Percentiles rank a stretch among this genome's conserved stretches.
Evolutionary conservation across 2,329 filamentous ascomycete species (phyloP).

Genomic region (Colletotrichum echinochloae): DNA sequence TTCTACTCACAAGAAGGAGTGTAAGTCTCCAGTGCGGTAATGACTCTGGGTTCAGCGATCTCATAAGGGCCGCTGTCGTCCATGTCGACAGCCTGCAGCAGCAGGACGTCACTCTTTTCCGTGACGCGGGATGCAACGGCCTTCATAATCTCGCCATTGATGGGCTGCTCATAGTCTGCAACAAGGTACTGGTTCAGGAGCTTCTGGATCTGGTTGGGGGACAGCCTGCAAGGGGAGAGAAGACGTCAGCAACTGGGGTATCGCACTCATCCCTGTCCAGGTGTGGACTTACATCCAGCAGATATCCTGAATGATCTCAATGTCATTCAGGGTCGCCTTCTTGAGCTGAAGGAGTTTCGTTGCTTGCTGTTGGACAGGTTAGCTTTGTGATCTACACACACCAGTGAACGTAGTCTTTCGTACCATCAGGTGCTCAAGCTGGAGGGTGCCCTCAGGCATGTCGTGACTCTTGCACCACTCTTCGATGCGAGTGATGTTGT

Average conservation of each 20-base stretch:
- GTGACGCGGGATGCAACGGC: conserved; percentile 96
- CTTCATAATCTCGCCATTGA: conserved; percentile 99
- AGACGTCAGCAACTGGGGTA: not conserved
- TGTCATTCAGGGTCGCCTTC: conserved; percentile 98
- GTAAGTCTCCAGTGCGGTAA: conserved; percentile 97
- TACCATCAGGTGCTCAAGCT: conserved; percentile 98
- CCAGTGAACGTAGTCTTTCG: conserved; percentile 43
- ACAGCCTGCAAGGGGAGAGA: conserved; percentile 71
- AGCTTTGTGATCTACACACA: not conserved
- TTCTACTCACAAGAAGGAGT: conserved; percentile 89
- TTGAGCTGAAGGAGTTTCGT: conserved; percentile 98
- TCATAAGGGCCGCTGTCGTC: conserved; percentile 98
- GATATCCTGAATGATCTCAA: conserved; percentile 99
- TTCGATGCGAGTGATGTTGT: conserved; percentile 99
- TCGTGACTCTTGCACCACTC: conserved; percentile 99
- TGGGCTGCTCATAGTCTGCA: conserved; percentile 98
- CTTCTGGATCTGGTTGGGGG: conserved; percentile 99
- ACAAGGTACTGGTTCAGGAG: conserved; percentile 98
- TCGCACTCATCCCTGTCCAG: not conserved
- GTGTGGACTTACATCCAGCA: conserved; percentile 91
- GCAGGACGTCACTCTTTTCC: conserved; percentile 96
- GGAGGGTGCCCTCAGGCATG: conserved; percentile 97
- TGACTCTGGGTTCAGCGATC: conserved; percentile 95
- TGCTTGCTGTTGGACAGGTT: conserved; percentile 75
- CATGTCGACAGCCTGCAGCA: conserved; percentile 97